phyloP scores from a whole-genome alignment of 768 basidiomycete genomes.

The Leucocoprinus leucothites region DNA sequence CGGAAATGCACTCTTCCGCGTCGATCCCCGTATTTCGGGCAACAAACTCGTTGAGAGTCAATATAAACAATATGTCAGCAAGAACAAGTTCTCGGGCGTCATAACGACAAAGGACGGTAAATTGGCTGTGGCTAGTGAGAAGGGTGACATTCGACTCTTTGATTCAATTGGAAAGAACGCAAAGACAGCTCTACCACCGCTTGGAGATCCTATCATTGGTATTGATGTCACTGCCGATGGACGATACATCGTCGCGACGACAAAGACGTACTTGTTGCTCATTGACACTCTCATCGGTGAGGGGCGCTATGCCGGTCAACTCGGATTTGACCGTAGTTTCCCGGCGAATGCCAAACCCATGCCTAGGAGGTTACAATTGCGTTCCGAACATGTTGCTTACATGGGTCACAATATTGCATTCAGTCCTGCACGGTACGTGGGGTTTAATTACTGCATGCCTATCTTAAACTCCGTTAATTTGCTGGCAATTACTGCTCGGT shows the following conservation, averaged over 20 bases:
- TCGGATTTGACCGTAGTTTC: slow-evolving; percentile 94
- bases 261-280: slow-evolving; percentile 87
- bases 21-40: slow-evolving; percentile 93
- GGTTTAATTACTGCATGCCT: neutral
- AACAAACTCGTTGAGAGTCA: slow-evolving; percentile 92
- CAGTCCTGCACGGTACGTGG: slow-evolving; percentile 82
- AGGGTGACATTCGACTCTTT: slow-evolving; percentile 94
- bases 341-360: slow-evolving; percentile 92
- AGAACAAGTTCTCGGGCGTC: slow-evolving; percentile 93
- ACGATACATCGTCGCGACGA: slow-evolving; percentile 94
- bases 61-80: slow-evolving; percentile 93
- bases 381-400: slow-evolving; percentile 89
- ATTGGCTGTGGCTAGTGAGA: slow-evolving; percentile 91
- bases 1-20: slow-evolving; percentile 94
- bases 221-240: slow-evolving; percentile 94
- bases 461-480: neutral
- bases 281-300: slow-evolving; percentile 95
- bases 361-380: slow-evolving; percentile 83
- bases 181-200: slow-evolving; percentile 93
- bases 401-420: slow-evolving; percentile 88
- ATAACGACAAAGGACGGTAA: slow-evolving; percentile 84
- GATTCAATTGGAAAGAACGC: slow-evolving; percentile 98
- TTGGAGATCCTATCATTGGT: slow-evolving; percentile 94
- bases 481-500: neutral
- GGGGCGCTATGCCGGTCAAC: slow-evolving; percentile 74